Conservation (phyloP, 805 yeast genomes). For the Suhomyces sp. region DNA sequence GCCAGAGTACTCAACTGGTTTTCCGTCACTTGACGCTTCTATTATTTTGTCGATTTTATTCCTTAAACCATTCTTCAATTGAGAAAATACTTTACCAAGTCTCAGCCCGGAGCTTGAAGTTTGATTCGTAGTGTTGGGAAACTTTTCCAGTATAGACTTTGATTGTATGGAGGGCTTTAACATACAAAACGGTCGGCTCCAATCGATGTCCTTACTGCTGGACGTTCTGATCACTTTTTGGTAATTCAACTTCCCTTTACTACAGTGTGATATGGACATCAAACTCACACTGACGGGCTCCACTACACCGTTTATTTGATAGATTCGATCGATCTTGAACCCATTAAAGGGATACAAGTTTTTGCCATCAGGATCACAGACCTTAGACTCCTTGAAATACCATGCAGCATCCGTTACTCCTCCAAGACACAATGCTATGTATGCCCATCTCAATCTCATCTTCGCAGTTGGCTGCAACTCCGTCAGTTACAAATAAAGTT, state of each 20-base stretch:
- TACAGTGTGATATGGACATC: conserved; percentile 50
- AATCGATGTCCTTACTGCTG: conserved; percentile 37
- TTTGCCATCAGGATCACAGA: conserved; percentile 32
- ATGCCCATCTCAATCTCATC: not conserved
- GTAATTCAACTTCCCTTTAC: conserved; percentile 46
- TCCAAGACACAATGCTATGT: not conserved
- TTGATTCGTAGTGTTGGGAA: not conserved
- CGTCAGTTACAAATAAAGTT: not conserved
- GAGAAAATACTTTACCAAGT: not conserved
- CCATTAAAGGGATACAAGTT: conserved; percentile 49
- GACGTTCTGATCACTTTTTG: conserved; percentile 34
- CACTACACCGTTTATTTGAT: conserved; percentile 35
- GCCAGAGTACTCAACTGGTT: conserved; percentile 21
- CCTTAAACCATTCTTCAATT: not conserved
- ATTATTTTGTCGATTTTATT: conserved; percentile 15
- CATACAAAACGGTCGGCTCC: conserved; percentile 49
- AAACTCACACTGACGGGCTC: conserved; percentile 33
- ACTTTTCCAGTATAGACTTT: not conserved
- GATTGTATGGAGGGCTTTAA: conserved; percentile 23
- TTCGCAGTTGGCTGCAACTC: not conserved
- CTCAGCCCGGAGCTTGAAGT: not conserved
- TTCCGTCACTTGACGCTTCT: conserved; percentile 14
- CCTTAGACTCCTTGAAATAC: conserved; percentile 24
- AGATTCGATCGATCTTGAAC: conserved; percentile 50
- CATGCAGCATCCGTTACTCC: conserved; percentile 11